Percentiles rank a stretch among this genome's conserved stretches.
These are phyloP conservation scores for Oryza officinalis DNA, from an alignment of 176 grass and related monocot genomes.

Conservation along the genomic window DNA sequence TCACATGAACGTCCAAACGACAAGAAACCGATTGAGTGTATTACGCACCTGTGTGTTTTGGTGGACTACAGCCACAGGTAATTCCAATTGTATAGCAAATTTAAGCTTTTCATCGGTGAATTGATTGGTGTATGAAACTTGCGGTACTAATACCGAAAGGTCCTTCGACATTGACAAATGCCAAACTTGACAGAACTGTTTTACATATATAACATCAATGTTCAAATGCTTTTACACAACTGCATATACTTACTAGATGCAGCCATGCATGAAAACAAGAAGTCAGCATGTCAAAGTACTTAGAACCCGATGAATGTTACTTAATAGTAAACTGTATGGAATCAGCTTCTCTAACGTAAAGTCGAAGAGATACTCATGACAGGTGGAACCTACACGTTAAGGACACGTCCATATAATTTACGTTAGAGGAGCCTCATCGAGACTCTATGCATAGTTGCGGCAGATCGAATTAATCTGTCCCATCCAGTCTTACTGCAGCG, in stretches of 20 bases:
- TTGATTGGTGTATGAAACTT: too few relatives aligned
- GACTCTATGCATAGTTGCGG: not conserved
- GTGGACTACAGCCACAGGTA: not conserved
- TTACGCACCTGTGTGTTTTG: not conserved
- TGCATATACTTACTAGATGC: not conserved
- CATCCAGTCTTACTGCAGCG: conserved; percentile 23
- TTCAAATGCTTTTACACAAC: not conserved
- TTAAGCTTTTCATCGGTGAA: too few relatives aligned
- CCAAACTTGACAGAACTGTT: not conserved
- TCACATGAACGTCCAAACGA: not conserved
- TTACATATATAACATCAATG: not conserved
- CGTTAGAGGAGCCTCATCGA: too few relatives aligned
- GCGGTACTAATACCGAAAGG: not conserved
- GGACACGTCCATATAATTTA: too few relatives aligned
- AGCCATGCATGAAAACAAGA: not conserved
- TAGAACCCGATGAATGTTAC: not conserved
- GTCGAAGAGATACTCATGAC: too few relatives aligned
- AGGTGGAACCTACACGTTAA: too few relatives aligned
- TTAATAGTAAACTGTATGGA: too few relatives aligned
- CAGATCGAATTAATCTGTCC: not conserved
- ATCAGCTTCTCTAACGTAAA: too few relatives aligned
- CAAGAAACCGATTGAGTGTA: not conserved
- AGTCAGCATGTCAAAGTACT: not conserved
- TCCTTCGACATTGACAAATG: not conserved
- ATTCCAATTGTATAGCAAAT: too few relatives aligned